Evolutionary conservation across 257 asterid genomes (phyloP), one percentile per base, ranked within the genome.

Genomic region (Henckelia pumila): DNA sequence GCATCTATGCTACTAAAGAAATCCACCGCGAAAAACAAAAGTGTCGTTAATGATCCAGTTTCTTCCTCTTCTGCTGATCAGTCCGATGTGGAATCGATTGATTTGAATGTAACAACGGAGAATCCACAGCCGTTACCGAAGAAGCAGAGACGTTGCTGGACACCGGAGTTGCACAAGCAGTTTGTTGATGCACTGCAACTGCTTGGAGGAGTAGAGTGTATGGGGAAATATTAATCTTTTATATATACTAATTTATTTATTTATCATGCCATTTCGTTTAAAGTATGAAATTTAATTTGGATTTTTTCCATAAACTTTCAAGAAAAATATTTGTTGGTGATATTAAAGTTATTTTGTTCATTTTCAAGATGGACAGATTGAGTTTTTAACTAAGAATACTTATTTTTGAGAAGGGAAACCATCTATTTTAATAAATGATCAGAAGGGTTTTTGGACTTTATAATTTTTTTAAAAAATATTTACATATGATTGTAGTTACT

Each of bases 81-180:
- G 57, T 49, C 30, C 62, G 75, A 70, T 49, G 22, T 14, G 47
- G 71, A 63, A 52, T 8, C 67, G 14, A 16, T 30, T 8, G 80
- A 72, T 61, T 50, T 20, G 61, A 40, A 29, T 59, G 56, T 29
- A 60, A 68, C 75, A 44, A 61, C 47, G 61, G 66, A 60, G 72
- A 63, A 0, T 11, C 17, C 19, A 17, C 26, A 50, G 5, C 77
- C 55, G 20, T 75, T 17, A 65, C 82, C 72, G 72, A 86, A 74
- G 89, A 89, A 89, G 66, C 85, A 76, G 69, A 78, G 96, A 79
- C 88, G 92, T 0, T 85, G 89, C 64, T 89, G 95, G 96, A 83
- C 92, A 0, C 82, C 85, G 0, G 95, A 85, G 30, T 57, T 89
- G 82, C 96, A 89, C 60, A 71, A 64, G 22, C 66, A 74, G 44